Percentiles rank a stretch among this genome's conserved stretches.
Evolutionary conservation across 2,329 filamentous ascomycete genomes (phyloP).

Genomic region (Colletotrichum sp.): DNA sequence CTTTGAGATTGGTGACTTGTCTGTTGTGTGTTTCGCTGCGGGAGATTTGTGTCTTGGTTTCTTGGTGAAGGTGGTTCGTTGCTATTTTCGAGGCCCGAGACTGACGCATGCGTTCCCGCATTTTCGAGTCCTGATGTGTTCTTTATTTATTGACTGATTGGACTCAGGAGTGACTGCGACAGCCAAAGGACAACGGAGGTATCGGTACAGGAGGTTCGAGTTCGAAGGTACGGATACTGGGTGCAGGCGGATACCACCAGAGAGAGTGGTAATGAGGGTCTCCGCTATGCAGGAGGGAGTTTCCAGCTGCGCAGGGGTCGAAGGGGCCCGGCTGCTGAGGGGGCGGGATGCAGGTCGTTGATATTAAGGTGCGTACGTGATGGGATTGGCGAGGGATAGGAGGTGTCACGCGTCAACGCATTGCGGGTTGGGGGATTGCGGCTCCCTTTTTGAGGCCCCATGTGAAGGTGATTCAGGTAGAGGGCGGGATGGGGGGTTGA

Average conservation of each 20-base stretch:
- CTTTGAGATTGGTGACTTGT: neutral
- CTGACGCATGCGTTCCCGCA: neutral
- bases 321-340: neutral
- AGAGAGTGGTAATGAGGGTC: neutral
- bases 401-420: neutral
- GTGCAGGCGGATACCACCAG: neutral
- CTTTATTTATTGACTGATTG: neutral
- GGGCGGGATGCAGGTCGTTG: conserved; percentile 8
- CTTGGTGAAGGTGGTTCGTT: neutral
- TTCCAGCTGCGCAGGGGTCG: conserved; percentile 15
- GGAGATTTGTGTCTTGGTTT: neutral
- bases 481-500: neutral
- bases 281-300: neutral
- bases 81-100: neutral
- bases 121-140: neutral
- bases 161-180: neutral
- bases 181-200: neutral
- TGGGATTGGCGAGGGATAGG: neutral
- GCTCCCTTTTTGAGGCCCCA: neutral
- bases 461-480: neutral
- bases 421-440: neutral
- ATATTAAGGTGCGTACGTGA: conserved; percentile 9
- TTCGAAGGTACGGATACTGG: neutral
- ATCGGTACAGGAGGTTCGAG: neutral
- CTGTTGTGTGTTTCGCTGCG: neutral